These are phyloP conservation scores for Neurospora cerealis DNA, from an alignment of 495 filamentous ascomycete genomes.

Conservation along the genomic window DNA sequence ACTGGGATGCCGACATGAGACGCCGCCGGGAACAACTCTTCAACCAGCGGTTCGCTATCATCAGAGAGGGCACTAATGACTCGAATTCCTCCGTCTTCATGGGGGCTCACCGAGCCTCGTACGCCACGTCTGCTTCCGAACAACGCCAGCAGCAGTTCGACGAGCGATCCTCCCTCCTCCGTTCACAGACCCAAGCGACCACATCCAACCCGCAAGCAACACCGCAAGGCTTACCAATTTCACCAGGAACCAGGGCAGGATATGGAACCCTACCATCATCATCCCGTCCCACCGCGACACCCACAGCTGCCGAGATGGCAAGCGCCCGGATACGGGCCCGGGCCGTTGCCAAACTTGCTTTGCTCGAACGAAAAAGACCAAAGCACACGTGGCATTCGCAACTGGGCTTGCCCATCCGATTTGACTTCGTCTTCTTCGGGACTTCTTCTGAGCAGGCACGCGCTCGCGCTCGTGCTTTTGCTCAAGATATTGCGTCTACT, in stretches of 20 bases:
- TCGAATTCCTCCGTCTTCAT: neutral
- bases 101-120: neutral
- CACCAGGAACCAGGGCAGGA: neutral
- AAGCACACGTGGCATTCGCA: neutral
- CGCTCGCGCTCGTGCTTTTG: neutral
- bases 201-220: neutral
- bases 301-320: neutral
- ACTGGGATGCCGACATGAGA: neutral
- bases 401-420: neutral
- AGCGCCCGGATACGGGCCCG: neutral
- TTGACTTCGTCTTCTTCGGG: neutral
- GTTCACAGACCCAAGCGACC: neutral
- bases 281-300: neutral
- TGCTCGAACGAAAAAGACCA: neutral
- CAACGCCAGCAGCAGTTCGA: neutral
- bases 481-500: rapidly evolving
- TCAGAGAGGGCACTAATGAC: neutral
- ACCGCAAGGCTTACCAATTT: neutral
- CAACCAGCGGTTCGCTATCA: neutral
- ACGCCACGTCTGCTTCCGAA: neutral
- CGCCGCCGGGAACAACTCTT: neutral
- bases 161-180: neutral
- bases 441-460: rapidly evolving
- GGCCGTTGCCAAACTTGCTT: neutral
- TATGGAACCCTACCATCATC: neutral